A percentile compares a stretch with the other conserved stretches of the same genome.
phyloP scores from a whole-genome alignment of 768 basidiomycete genomes.

The Pluteus cervinus region DNA sequence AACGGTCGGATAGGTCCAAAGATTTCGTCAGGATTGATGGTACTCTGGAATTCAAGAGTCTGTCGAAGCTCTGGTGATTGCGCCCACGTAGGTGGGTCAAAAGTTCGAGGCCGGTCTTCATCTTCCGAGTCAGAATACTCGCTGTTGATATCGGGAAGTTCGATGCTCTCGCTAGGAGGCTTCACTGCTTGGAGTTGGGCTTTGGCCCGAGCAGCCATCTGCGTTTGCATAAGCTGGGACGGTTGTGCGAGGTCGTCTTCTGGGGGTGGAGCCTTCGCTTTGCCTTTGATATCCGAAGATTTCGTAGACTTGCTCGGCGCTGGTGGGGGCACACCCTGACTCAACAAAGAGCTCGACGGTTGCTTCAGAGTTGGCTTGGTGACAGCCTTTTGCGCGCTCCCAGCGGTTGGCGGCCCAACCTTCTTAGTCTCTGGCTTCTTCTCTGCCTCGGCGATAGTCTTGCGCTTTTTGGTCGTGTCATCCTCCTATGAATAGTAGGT shows the following conservation, averaged over 20 bases:
- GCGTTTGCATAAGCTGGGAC: slow-evolving; percentile 54
- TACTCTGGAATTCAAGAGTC: slow-evolving; percentile 76
- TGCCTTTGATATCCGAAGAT: slow-evolving; percentile 32
- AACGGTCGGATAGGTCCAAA: slow-evolving; percentile 87
- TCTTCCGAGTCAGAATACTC: slow-evolving; percentile 98
- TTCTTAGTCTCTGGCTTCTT: slow-evolving; percentile 61
- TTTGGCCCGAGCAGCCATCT: slow-evolving; percentile 68
- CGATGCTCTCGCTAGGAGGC: slow-evolving; percentile 71
- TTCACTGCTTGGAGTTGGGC: slow-evolving; percentile 61
- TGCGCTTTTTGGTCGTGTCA: slow-evolving; percentile 68
- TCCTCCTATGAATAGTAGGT: slow-evolving; percentile 55
- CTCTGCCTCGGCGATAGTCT: slow-evolving; percentile 51
- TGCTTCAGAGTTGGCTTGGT: slow-evolving; percentile 37
- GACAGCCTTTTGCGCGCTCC: no score
- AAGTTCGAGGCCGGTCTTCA: slow-evolving; percentile 70
- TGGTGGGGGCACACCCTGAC: no score
- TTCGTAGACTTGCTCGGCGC: slow-evolving; percentile 29
- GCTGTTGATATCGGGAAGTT: slow-evolving; percentile 92
- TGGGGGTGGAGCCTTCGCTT: slow-evolving; percentile 24
- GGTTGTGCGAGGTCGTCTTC: slow-evolving; percentile 52
- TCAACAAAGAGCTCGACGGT: no score
- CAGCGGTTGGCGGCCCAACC: slow-evolving; percentile 35
- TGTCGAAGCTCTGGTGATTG: slow-evolving; percentile 82
- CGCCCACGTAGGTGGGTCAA: slow-evolving; percentile 81
- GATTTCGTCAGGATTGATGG: slow-evolving; percentile 85